Evolutionary conservation across 1,139 yeast genomes (phyloP).

Genomic region (Hyphopichia khmerensis): DNA sequence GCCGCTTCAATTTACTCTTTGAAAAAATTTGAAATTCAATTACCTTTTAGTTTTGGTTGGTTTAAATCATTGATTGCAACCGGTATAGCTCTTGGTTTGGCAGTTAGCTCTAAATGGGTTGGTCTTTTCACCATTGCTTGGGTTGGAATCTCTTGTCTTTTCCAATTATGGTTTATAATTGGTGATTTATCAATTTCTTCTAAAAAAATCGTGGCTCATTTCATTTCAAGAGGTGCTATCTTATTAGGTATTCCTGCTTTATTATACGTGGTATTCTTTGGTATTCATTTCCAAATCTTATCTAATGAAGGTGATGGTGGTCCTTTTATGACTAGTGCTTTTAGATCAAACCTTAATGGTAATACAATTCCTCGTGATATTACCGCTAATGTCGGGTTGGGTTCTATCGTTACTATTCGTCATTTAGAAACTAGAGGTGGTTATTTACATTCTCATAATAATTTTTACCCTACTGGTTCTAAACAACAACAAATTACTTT

Average conservation of each 20-base stretch:
- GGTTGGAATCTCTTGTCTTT: slow-evolving; percentile 75
- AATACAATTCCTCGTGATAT: slow-evolving; percentile 67
- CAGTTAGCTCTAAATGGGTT: slow-evolving; percentile 92
- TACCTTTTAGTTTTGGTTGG: slow-evolving; percentile 72
- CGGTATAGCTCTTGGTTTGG: slow-evolving; percentile 83
- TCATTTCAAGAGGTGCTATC: slow-evolving; percentile 53
- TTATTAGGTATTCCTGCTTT: slow-evolving; percentile 69
- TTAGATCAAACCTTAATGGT: slow-evolving; percentile 75
- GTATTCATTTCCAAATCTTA: slow-evolving; percentile 73
- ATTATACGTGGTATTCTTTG: slow-evolving; percentile 72
- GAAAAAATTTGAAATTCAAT: slow-evolving; percentile 77
- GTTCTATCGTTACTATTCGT: slow-evolving; percentile 76
- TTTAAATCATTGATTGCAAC: slow-evolving; percentile 68
- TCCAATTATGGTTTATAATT: slow-evolving; percentile 82
- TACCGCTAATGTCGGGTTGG: slow-evolving; percentile 82
- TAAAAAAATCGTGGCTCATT: slow-evolving; percentile 50
- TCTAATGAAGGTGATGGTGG: slow-evolving; percentile 82
- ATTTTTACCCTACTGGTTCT: slow-evolving; percentile 86
- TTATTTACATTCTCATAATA: slow-evolving; percentile 89
- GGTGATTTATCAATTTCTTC: slow-evolving; percentile 78
- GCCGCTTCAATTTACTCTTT: slow-evolving; percentile 81
- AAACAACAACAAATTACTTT: slow-evolving; percentile 93
- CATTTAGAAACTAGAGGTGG: slow-evolving; percentile 91
- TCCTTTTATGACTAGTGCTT: slow-evolving; percentile 86
- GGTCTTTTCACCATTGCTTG: slow-evolving; percentile 93